These are phyloP conservation scores for Mycena vitilis DNA, from an alignment of 768 basidiomycete genomes.

Conservation along the genomic window DNA sequence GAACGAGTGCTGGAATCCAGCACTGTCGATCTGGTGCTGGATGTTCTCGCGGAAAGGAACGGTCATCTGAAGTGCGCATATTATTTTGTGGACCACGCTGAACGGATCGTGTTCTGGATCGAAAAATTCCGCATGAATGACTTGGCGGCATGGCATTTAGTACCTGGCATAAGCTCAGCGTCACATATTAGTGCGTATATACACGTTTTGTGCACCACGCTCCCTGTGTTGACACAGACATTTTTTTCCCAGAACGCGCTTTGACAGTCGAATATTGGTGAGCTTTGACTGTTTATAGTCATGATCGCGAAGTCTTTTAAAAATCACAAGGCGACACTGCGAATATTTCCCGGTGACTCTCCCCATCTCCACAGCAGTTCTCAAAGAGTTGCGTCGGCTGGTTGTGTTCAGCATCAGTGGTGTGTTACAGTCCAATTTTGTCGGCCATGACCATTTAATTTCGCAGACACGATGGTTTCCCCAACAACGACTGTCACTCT, in stretches of 20 bases:
- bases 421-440: too few relatives aligned
- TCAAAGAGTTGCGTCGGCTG: not conserved
- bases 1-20: not conserved
- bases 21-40: constrained; percentile 7
- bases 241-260: not conserved
- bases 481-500: too few relatives aligned
- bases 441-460: not conserved
- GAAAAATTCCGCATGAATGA: not conserved
- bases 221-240: not conserved
- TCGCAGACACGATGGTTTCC: too few relatives aligned
- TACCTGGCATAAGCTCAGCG: constrained; percentile 5
- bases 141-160: not conserved
- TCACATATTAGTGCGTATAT: constrained; percentile 7
- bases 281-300: too few relatives aligned
- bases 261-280: constrained; percentile 16
- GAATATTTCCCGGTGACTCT: constrained; percentile 1
- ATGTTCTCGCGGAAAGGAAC: not conserved
- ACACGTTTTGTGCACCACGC: too few relatives aligned
- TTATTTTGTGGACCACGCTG: constrained; percentile 14
- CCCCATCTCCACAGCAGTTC: not conserved
- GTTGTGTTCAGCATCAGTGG: not conserved
- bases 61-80: constrained; percentile 4
- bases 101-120: constrained; percentile 11
- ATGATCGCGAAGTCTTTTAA: not conserved
- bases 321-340: not conserved